phyloP scores from a whole-genome alignment of 176 grass and related monocot genomes.

The Areca catechu region DNA sequence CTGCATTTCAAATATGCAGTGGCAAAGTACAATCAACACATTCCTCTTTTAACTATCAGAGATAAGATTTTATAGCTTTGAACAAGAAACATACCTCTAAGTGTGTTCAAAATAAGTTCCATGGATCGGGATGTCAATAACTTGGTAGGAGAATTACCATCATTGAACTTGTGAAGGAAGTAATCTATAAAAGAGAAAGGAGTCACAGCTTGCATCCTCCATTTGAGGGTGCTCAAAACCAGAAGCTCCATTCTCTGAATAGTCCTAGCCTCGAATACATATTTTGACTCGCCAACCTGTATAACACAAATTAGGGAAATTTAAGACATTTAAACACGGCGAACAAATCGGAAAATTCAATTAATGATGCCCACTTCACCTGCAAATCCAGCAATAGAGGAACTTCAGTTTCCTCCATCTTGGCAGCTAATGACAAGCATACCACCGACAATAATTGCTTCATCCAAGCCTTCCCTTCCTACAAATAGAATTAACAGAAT shows the following conservation, averaged over 20 bases:
- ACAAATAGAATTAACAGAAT: constrained; percentile 3
- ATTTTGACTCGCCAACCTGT: constrained; percentile 46
- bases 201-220: constrained; percentile 81
- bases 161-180: constrained; percentile 76
- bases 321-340: no score
- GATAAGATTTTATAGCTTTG: constrained; percentile 8
- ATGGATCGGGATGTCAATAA: constrained; percentile 41
- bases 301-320: constrained; percentile 9
- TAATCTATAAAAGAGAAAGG: constrained; percentile 89
- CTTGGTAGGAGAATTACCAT: constrained; percentile 39
- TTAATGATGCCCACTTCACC: constrained; percentile 30
- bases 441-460: constrained; percentile 71
- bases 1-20: constrained; percentile 36
- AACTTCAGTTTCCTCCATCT: constrained; percentile 82
- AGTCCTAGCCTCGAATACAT: constrained; percentile 65
- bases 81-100: constrained; percentile 42
- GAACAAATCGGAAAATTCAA: constrained; percentile 6
- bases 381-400: constrained; percentile 75
- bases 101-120: constrained; percentile 61
- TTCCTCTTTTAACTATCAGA: background rate
- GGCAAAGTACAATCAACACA: constrained; percentile 9
- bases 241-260: constrained; percentile 88
- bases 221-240: constrained; percentile 69
- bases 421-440: constrained; percentile 85
- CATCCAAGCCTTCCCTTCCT: constrained; percentile 73